Conservation (phyloP, 768 basidiomycete genomes). For the Mycena alexandri region DNA sequence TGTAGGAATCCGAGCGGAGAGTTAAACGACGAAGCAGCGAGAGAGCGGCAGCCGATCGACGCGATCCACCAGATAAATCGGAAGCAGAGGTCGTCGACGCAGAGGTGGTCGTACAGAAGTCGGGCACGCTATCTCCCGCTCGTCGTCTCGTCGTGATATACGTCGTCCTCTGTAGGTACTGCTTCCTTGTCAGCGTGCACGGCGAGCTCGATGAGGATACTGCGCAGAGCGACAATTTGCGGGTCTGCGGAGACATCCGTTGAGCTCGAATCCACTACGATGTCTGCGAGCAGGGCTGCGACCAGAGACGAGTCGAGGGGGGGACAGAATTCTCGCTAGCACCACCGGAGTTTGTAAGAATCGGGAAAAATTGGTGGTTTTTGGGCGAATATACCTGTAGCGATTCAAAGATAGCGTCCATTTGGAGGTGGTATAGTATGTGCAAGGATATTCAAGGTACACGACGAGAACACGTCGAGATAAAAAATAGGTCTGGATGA, state of each 20-base stretch:
- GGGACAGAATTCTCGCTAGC: slow-evolving; percentile 79
- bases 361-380: slow-evolving; percentile 34
- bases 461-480: slow-evolving; percentile 9
- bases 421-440: slow-evolving; percentile 28
- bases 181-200: slow-evolving; percentile 63
- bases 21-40: slow-evolving; percentile 49
- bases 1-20: slow-evolving; percentile 80
- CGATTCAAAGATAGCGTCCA: slow-evolving; percentile 52
- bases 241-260: slow-evolving; percentile 47
- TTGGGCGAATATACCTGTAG: slow-evolving; percentile 54
- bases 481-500: slow-evolving; percentile 14
- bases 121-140: slow-evolving; percentile 60
- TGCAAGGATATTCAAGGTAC: slow-evolving; percentile 32
- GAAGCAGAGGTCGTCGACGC: slow-evolving; percentile 51
- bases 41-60: slow-evolving; percentile 46
- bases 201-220: slow-evolving; percentile 68
- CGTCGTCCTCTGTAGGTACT: slow-evolving; percentile 41
- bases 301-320: slow-evolving; percentile 81
- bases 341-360: slow-evolving; percentile 14
- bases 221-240: slow-evolving; percentile 62
- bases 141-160: slow-evolving; percentile 56
- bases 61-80: slow-evolving; percentile 58
- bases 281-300: slow-evolving; percentile 75
- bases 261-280: slow-evolving; percentile 49
- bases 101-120: slow-evolving; percentile 54